phyloP scores from a whole-genome alignment of 176 grass and related monocot genomes.

The Paspalum vaginatum region DNA sequence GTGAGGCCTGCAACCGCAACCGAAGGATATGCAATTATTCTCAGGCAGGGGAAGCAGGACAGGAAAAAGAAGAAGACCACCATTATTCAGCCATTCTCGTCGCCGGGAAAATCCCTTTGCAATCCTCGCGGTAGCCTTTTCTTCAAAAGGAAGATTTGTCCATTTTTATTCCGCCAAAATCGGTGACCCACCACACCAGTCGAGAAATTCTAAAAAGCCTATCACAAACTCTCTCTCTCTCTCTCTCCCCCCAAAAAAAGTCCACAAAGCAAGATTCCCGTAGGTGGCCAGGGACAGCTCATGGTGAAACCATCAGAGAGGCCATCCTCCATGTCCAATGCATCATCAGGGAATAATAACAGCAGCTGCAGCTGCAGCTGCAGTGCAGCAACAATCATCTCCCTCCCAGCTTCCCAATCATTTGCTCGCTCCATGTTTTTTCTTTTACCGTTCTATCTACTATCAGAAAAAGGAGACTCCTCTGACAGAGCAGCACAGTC shows the following conservation, averaged over 20 bases:
- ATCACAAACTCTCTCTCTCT: constrained; percentile 3
- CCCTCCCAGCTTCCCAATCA: not conserved
- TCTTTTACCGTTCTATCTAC: not conserved
- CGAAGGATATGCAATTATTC: constrained; percentile 27
- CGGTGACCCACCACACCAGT: constrained; percentile 27
- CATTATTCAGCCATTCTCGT: not conserved
- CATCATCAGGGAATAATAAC: constrained; percentile 29
- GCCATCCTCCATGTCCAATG: not conserved
- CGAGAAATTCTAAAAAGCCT: constrained; percentile 34
- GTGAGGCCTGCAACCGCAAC: not conserved
- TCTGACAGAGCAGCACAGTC: not conserved
- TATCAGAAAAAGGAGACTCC: not conserved
- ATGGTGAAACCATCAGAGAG: constrained; percentile 39
- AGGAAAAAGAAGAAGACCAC: not conserved
- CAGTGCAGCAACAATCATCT: constrained; percentile 23
- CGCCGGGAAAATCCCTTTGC: not conserved
- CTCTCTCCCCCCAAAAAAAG: constrained; percentile 9
- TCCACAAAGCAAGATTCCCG: constrained; percentile 54
- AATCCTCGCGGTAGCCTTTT: constrained; percentile 4
- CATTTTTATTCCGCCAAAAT: constrained; percentile 26
- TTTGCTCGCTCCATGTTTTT: not conserved
- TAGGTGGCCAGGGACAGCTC: constrained; percentile 35
- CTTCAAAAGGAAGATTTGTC: constrained; percentile 41
- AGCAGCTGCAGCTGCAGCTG: constrained; percentile 44
- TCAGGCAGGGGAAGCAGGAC: not conserved